Conservation (phyloP, 1,284 basidiomycete species). For the Apiotrichum veenhuisii region DNA sequence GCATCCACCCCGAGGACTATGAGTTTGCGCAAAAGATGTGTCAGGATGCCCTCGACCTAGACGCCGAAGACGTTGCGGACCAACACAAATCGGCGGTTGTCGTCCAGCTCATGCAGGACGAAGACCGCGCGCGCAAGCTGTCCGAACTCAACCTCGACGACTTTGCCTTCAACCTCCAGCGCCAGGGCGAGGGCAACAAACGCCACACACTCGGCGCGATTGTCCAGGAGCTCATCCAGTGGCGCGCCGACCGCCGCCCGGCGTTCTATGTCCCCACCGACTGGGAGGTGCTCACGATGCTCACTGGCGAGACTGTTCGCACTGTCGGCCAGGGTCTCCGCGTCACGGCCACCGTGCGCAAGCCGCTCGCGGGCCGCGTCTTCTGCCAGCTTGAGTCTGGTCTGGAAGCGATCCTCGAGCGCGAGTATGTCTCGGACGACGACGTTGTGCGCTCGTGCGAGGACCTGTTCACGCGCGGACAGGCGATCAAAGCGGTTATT, state of each 20-base stretch:
- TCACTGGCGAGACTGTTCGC: conserved; percentile 82
- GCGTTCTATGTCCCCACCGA: conserved; percentile 64
- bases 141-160: conserved; percentile 92
- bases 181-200: conserved; percentile 71
- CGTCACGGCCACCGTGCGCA: conserved; percentile 67
- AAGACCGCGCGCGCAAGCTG: conserved; percentile 74
- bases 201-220: conserved; percentile 84
- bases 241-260: conserved; percentile 74
- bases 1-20: conserved; percentile 97
- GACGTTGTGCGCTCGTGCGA: conserved; percentile 46
- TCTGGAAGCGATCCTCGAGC: conserved; percentile 76
- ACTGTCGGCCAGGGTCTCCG: conserved; percentile 78
- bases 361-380: conserved; percentile 29
- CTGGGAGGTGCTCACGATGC: conserved; percentile 89
- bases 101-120: conserved; percentile 80
- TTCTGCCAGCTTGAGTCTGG: conserved; percentile 72
- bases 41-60: conserved; percentile 89
- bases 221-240: conserved; percentile 78
- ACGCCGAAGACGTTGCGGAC: conserved; percentile 88
- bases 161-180: conserved; percentile 85
- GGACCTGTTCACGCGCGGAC: conserved; percentile 63
- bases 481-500: conserved; percentile 77
- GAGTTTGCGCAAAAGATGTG: conserved; percentile 98
- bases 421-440: conserved; percentile 60
- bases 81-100: conserved; percentile 80